These are phyloP conservation scores for Perilla frutescens DNA, from an alignment of 257 asterid species.

Conservation along the genomic window DNA sequence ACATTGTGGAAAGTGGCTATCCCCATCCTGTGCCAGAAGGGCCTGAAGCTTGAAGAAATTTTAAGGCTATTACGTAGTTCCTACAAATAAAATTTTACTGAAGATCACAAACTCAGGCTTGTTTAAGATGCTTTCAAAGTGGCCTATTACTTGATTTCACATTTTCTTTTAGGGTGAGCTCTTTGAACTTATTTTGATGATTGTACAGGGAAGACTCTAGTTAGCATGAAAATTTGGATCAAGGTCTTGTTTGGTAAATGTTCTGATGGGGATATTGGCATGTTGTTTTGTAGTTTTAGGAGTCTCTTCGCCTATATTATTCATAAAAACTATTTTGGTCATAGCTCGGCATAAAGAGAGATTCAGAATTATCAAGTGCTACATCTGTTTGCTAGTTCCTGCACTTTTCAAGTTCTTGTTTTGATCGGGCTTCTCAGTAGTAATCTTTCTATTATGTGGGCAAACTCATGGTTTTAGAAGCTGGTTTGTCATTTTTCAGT, in stretches of 20 bases:
- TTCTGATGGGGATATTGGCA: background rate
- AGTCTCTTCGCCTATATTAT: slow-evolving; percentile 4
- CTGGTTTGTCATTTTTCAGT: slow-evolving; percentile 9
- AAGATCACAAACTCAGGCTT: slow-evolving; percentile 1
- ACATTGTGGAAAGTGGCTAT: background rate
- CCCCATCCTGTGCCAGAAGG: background rate
- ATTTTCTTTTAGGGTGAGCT: slow-evolving; percentile 24
- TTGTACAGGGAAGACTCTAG: slow-evolving; percentile 16
- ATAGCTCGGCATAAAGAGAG: background rate
- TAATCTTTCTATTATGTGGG: slow-evolving; percentile 10
- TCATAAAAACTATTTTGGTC: slow-evolving; percentile 3
- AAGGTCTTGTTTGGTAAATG: slow-evolving; percentile 11
- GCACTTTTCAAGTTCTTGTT: background rate
- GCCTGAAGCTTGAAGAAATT: slow-evolving; percentile 20
- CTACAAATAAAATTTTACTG: slow-evolving; percentile 12
- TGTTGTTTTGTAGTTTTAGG: slow-evolving; percentile 12
- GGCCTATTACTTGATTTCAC: slow-evolving; percentile 1
- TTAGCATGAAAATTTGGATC: slow-evolving; percentile 10
- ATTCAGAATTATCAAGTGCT: slow-evolving; percentile 9
- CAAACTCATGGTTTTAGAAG: slow-evolving; percentile 11
- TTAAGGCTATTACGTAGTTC: slow-evolving; percentile 5
- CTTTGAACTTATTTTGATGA: slow-evolving; percentile 2
- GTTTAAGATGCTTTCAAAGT: slow-evolving; percentile 3
- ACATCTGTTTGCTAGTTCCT: background rate
- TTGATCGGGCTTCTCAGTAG: slow-evolving; percentile 9